Conservation (phyloP, 306 rosid species). For the Cucumis hystrix region DNA sequence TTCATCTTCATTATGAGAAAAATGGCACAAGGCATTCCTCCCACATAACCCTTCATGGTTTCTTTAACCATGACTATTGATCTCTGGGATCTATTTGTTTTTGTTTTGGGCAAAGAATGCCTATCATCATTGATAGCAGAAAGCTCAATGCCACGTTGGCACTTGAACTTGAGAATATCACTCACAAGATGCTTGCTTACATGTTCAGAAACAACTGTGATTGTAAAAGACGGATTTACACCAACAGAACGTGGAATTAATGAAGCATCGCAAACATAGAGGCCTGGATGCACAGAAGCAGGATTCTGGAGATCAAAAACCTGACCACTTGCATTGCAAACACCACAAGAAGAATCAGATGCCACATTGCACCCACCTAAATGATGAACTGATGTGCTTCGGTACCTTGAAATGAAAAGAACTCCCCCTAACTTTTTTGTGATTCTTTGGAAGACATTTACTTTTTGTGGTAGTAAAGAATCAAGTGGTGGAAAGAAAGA, state of each 20-base stretch:
- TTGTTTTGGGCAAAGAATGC: neutral
- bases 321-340: conserved; percentile 22
- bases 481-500: conserved; percentile 19
- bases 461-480: conserved; percentile 17
- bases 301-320: conserved; percentile 10
- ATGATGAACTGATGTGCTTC: conserved; percentile 23
- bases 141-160: neutral
- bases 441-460: conserved; percentile 19
- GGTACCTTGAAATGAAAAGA: conserved; percentile 20
- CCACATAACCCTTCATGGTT: conserved; percentile 21
- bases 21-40: conserved; percentile 22
- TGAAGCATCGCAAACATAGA: conserved; percentile 25
- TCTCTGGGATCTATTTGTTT: neutral
- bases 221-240: conserved; percentile 23
- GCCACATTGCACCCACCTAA: conserved; percentile 26
- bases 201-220: conserved; percentile 17
- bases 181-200: conserved; percentile 17
- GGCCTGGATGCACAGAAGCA: conserved; percentile 14
- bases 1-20: conserved; percentile 20
- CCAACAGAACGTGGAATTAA: conserved; percentile 25
- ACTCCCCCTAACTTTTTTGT: conserved; percentile 21
- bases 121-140: neutral
- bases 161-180: conserved; percentile 14
- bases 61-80: conserved; percentile 9
- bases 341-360: conserved; percentile 15